A percentile compares a stretch with the other conserved stretches of the same genome.
phyloP scores from a whole-genome alignment of 495 filamentous ascomycete species.

The Peziza echinospora region DNA sequence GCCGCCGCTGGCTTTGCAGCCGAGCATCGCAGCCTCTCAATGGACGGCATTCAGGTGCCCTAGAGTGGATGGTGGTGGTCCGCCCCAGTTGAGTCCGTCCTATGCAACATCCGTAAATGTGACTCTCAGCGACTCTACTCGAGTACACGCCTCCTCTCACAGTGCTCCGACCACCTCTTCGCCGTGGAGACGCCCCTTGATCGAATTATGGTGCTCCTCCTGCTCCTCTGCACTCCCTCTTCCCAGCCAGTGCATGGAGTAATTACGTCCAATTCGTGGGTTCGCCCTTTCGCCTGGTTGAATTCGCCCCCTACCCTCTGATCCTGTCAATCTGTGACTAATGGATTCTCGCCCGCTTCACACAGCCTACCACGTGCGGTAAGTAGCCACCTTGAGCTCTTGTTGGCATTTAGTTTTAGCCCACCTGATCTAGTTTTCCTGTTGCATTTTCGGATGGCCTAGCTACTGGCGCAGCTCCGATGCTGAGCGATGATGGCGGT shows the following conservation, averaged over 20 bases:
- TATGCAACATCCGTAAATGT: no score
- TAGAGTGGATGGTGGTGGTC: no score
- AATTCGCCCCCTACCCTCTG: not conserved
- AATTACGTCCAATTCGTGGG: not conserved
- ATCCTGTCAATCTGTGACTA: not conserved
- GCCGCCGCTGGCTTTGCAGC: no score
- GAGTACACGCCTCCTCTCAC: no score
- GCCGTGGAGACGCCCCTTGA: not conserved
- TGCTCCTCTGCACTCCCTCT: not conserved
- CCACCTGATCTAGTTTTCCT: not conserved
- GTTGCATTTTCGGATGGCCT: not conserved
- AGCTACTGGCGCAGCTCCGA: not conserved
- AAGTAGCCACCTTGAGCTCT: not conserved
- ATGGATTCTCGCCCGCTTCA: not conserved
- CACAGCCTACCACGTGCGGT: not conserved
- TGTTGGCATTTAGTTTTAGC: not conserved
- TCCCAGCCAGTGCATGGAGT: no score
- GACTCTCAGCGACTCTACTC: no score
- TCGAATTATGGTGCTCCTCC: not conserved
- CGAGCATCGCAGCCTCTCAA: no score
- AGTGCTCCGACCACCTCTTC: not conserved
- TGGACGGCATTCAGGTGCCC: no score
- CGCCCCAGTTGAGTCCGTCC: no score
- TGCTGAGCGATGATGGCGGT: not conserved
- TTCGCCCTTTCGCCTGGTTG: not conserved